Evolutionary conservation across 1,284 basidiomycete genomes (phyloP).

Genomic region (Mixia osmundae): DNA sequence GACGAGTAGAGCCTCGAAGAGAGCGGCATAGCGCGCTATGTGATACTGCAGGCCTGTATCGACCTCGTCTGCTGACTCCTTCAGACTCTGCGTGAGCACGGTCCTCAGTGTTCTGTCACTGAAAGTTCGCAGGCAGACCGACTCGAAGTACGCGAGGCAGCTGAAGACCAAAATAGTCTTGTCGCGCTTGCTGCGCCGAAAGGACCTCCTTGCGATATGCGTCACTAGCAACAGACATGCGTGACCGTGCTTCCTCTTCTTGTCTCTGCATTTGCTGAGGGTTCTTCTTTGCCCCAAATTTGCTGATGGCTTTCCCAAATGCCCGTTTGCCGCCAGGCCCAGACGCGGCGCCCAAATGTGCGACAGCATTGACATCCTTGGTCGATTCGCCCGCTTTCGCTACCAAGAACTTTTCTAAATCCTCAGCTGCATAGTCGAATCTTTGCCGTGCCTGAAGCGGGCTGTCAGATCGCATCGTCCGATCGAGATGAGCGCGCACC

Average conservation of each 20-base stretch:
- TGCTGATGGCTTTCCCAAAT: slow-evolving; percentile 57
- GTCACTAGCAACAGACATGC: slow-evolving; percentile 68
- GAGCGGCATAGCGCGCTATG: slow-evolving; percentile 74
- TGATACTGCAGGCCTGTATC: slow-evolving; percentile 95
- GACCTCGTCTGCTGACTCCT: slow-evolving; percentile 86
- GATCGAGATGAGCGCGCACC: too few species aligned
- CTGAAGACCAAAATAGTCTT: slow-evolving; percentile 96
- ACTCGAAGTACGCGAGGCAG: slow-evolving; percentile 78
- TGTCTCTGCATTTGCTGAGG: slow-evolving; percentile 74
- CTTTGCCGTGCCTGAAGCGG: slow-evolving; percentile 60
- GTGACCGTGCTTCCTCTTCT: slow-evolving; percentile 72
- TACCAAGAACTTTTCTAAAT: slow-evolving; percentile 74
- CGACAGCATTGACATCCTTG: slow-evolving; percentile 40
- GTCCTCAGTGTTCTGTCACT: not conserved
- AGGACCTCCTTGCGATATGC: slow-evolving; percentile 74
- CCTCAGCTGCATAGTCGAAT: slow-evolving; percentile 75
- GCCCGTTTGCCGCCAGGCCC: slow-evolving; percentile 44
- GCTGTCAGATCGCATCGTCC: too few species aligned
- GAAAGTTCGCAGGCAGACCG: slow-evolving; percentile 20
- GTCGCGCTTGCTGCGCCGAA: slow-evolving; percentile 66
- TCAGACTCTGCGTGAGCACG: slow-evolving; percentile 40
- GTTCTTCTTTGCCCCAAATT: slow-evolving; percentile 66
- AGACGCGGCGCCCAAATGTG: slow-evolving; percentile 20
- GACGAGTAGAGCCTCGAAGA: slow-evolving; percentile 73
- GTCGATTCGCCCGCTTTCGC: slow-evolving; percentile 82